Conservation (phyloP, 225 moss, liverwort and hornwort species). For the Pleurozium schreberi region DNA sequence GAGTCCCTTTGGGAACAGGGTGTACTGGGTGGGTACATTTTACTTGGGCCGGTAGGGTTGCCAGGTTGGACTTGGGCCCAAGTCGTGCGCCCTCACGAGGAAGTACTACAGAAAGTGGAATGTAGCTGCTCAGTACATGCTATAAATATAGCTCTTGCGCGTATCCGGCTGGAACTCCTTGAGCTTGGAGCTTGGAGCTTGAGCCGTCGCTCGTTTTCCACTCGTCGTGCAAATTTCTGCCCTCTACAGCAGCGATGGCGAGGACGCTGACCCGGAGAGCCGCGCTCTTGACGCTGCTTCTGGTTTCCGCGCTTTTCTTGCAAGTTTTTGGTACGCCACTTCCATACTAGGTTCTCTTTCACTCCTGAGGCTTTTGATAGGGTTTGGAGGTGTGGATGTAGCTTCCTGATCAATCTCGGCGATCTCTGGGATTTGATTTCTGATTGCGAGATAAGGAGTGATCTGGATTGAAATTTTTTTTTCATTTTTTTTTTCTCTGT, state of each 20-base stretch:
- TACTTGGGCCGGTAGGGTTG: neutral
- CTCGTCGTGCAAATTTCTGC: neutral
- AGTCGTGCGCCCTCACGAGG: neutral
- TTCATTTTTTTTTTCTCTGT: neutral
- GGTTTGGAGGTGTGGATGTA: neutral
- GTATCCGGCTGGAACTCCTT: neutral
- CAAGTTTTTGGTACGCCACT: conserved; percentile 8
- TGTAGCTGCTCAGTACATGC: neutral
- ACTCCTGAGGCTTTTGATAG: neutral
- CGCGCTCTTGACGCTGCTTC: conserved; percentile 10
- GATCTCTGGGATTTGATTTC: neutral
- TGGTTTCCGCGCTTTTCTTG: conserved; percentile 15
- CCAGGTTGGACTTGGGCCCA: neutral
- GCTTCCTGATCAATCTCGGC: neutral
- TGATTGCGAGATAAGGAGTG: neutral
- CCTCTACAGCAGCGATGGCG: conserved; percentile 10
- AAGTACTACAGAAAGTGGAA: neutral
- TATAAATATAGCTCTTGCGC: neutral
- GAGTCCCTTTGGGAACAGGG: neutral
- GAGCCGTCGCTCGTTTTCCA: neutral
- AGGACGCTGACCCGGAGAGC: neutral
- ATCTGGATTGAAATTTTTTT: neutral
- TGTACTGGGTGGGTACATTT: neutral
- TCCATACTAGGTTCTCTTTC: neutral
- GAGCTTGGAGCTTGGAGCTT: neutral